Evolutionary conservation across 2,329 filamentous ascomycete species (phyloP).

Genomic region (Aspergillus clavatus): DNA sequence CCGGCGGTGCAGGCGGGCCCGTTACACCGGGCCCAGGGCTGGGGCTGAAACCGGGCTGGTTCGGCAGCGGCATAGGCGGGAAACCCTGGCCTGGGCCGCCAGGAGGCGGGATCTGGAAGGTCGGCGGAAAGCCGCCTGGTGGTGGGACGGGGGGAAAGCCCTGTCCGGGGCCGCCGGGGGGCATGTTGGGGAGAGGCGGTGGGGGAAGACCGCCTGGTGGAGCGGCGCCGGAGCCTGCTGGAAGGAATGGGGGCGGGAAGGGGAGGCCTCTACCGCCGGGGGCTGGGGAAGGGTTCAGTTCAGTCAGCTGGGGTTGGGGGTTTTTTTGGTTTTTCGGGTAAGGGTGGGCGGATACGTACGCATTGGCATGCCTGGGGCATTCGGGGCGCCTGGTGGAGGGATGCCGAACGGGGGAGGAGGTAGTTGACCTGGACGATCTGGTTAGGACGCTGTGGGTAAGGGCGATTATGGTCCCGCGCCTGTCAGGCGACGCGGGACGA

Average conservation of each 20-base stretch:
- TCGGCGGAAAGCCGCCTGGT: slow-evolving; percentile 35
- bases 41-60: slow-evolving; percentile 24
- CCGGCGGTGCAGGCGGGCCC: slow-evolving; percentile 28
- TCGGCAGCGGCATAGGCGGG: slow-evolving; percentile 29
- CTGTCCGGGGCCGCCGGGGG: slow-evolving; percentile 31
- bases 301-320: slow-evolving; percentile 13
- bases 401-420: slow-evolving; percentile 58
- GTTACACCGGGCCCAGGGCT: slow-evolving; percentile 25
- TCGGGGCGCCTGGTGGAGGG: slow-evolving; percentile 40
- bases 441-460: neutral
- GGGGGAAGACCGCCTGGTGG: slow-evolving; percentile 35
- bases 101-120: slow-evolving; percentile 23
- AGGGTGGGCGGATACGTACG: slow-evolving; percentile 45
- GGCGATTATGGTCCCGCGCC: no score
- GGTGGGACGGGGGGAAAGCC: slow-evolving; percentile 43
- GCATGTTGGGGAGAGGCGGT: slow-evolving; percentile 35
- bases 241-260: slow-evolving; percentile 46
- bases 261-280: slow-evolving; percentile 53
- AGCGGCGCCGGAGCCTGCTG: slow-evolving; percentile 31
- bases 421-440: slow-evolving; percentile 37
- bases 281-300: slow-evolving; percentile 39
- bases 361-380: slow-evolving; percentile 44
- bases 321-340: no score
- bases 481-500: no score
- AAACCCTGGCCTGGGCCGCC: slow-evolving; percentile 27